Percentiles rank a stretch among this genome's conserved stretches.
These are phyloP conservation scores for Ganoderma boninense DNA, from an alignment of 1,284 basidiomycete species.

Conservation along the genomic window DNA sequence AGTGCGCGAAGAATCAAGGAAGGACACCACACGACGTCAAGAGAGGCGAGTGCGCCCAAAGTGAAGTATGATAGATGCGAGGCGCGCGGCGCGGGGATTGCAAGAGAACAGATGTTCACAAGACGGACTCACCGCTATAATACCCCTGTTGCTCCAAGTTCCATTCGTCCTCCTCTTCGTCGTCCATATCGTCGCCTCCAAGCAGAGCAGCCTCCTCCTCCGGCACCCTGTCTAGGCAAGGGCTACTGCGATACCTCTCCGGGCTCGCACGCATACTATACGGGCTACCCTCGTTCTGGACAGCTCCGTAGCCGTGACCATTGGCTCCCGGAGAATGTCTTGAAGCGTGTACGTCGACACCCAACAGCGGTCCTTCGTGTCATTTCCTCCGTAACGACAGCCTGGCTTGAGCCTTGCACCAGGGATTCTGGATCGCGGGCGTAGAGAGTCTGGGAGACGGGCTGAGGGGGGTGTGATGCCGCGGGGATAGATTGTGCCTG, in stretches of 20 bases:
- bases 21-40: too few species aligned
- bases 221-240: slow-evolving; percentile 51
- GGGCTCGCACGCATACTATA: slow-evolving; percentile 44
- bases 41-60: too few species aligned
- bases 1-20: too few species aligned
- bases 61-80: too few species aligned
- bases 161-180: slow-evolving; percentile 52
- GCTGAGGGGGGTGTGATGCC: slow-evolving; percentile 1
- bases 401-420: neutral
- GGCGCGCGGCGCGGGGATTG: neutral
- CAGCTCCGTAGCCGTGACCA: slow-evolving; percentile 30
- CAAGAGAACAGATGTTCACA: neutral
- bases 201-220: slow-evolving; percentile 55
- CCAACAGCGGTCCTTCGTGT: slow-evolving; percentile 33
- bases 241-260: slow-evolving; percentile 47
- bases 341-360: slow-evolving; percentile 10
- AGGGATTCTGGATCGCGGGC: neutral
- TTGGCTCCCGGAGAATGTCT: slow-evolving; percentile 22
- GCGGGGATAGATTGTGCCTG: slow-evolving; percentile 6
- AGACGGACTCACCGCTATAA: slow-evolving; percentile 57
- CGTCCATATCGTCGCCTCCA: slow-evolving; percentile 39
- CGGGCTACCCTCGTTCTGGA: slow-evolving; percentile 21
- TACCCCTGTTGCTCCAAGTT: slow-evolving; percentile 66
- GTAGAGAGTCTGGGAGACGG: slow-evolving; percentile 2
- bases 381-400: slow-evolving; percentile 26